A percentile compares a stretch with the other conserved stretches of the same genome.
These are phyloP conservation scores for Chlorociboria aeruginascens DNA, from an alignment of 495 filamentous ascomycete species.

Conservation along the genomic window DNA sequence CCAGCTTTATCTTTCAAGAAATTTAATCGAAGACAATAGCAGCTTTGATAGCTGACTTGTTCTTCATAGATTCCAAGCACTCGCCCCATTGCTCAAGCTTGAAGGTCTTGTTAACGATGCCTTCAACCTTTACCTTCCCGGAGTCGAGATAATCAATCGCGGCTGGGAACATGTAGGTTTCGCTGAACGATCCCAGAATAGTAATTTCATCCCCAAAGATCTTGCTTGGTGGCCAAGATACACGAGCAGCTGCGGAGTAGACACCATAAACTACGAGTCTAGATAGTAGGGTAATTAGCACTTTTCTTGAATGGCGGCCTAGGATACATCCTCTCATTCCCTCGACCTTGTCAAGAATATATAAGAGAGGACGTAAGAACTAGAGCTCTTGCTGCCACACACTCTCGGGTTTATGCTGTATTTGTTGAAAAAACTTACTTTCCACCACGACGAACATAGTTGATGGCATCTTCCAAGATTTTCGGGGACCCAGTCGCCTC, in stretches of 20 bases:
- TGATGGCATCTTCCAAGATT: conserved; percentile 57
- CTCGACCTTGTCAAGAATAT: no score
- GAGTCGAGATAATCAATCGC: conserved; percentile 59
- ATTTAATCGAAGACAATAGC: conserved; percentile 49
- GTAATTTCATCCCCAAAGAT: conserved; percentile 52
- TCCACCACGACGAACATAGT: conserved; percentile 56
- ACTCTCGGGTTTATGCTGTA: no score
- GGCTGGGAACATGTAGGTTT: conserved; percentile 60
- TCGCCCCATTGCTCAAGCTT: conserved; percentile 40
- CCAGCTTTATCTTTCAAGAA: neutral
- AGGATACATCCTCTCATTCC: no score
- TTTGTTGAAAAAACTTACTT: conserved; percentile 24
- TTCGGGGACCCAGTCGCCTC: conserved; percentile 51
- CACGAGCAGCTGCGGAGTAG: conserved; percentile 45
- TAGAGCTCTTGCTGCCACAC: no score
- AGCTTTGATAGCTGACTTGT: conserved; percentile 62
- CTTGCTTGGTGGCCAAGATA: conserved; percentile 55
- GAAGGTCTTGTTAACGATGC: conserved; percentile 43
- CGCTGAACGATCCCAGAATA: conserved; percentile 57
- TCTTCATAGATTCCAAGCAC: conserved; percentile 42
- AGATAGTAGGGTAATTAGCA: neutral
- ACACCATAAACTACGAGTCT: conserved; percentile 31
- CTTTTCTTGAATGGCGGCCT: neutral
- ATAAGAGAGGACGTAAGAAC: no score
- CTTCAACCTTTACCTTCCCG: conserved; percentile 47